These are phyloP conservation scores for Umbilicus rupestris DNA, from an alignment of 164 flowering plant genomes.

Conservation along the genomic window DNA sequence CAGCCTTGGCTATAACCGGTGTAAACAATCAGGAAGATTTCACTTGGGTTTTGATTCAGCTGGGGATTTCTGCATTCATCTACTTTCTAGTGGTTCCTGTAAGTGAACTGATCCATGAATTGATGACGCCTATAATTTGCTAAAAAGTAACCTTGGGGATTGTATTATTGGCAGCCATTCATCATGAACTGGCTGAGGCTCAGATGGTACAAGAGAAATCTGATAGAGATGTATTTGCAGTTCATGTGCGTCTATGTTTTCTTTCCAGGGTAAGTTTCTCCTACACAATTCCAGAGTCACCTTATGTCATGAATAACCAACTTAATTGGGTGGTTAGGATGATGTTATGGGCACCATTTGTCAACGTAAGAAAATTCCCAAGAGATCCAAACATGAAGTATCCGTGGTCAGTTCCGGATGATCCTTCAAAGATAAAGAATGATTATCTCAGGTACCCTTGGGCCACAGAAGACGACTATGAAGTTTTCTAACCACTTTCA, in stretches of 20 bases:
- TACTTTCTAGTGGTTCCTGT: constrained; percentile 70
- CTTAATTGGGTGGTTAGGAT: constrained; percentile 20
- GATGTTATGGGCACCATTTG: constrained; percentile 76
- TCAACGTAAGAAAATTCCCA: constrained; percentile 71
- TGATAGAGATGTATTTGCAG: constrained; percentile 75
- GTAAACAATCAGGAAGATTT: constrained; percentile 47
- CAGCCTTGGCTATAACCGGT: constrained; percentile 72
- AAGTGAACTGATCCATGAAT: constrained; percentile 16
- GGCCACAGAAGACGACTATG: not conserved
- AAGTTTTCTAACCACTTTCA: not conserved
- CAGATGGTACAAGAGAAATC: constrained; percentile 67
- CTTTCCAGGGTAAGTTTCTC: constrained; percentile 66
- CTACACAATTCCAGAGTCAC: not conserved
- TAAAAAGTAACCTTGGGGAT: not conserved
- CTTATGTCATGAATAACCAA: not conserved
- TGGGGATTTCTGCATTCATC: constrained; percentile 40
- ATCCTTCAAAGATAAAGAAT: constrained; percentile 29
- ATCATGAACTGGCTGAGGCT: constrained; percentile 82
- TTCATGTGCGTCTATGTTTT: constrained; percentile 85
- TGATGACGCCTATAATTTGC: not conserved
- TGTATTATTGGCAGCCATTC: constrained; percentile 48
- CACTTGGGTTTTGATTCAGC: constrained; percentile 27
- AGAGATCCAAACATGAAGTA: constrained; percentile 67
- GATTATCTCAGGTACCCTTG: constrained; percentile 12
- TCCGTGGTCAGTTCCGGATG: constrained; percentile 63